A percentile compares a stretch with the other conserved stretches of the same genome.
Evolutionary conservation across 805 yeast species (phyloP).

Genomic region (Ogataea salicorniae): DNA sequence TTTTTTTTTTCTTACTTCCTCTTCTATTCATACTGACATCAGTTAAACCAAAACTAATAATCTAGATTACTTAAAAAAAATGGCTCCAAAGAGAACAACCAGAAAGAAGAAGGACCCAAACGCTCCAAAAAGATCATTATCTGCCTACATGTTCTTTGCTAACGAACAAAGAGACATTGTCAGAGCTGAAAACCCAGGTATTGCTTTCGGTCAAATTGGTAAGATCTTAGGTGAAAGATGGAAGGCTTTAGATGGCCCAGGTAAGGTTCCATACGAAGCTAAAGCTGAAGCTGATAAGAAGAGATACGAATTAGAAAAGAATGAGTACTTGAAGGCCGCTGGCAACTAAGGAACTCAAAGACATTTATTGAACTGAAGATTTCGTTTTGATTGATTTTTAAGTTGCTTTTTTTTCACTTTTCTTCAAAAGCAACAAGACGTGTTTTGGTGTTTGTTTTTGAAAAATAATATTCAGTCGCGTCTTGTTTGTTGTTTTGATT

Average conservation of each 20-base stretch:
- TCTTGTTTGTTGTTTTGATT: too few relatives aligned
- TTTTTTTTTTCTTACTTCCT: neutral
- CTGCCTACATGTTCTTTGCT: conserved; percentile 99
- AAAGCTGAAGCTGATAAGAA: conserved; percentile 96
- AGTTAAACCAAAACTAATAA: conserved; percentile 1
- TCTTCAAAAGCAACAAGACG: too few relatives aligned
- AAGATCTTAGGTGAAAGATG: conserved; percentile 92
- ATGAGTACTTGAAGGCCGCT: conserved; percentile 53
- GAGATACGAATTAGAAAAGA: conserved; percentile 95
- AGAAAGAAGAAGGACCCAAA: conserved; percentile 70
- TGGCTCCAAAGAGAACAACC: conserved; percentile 28
- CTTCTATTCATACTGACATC: conserved; percentile 3
- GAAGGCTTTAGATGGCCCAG: conserved; percentile 83
- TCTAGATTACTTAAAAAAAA: conserved; percentile 8
- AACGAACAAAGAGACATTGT: conserved; percentile 95
- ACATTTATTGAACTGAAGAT: neutral
- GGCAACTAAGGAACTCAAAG: conserved; percentile 4
- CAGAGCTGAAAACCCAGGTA: conserved; percentile 94
- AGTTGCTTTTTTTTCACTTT: neutral
- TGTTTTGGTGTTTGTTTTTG: too few relatives aligned
- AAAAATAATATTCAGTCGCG: too few relatives aligned
- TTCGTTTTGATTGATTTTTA: neutral
- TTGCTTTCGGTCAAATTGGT: conserved; percentile 93
- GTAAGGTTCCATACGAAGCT: conserved; percentile 83
- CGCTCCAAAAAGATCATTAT: conserved; percentile 97